Percentiles rank a stretch among this genome's conserved stretches.
Conservation (phyloP, 1,284 basidiomycete genomes). For the Uromyces viciae-fabae region DNA sequence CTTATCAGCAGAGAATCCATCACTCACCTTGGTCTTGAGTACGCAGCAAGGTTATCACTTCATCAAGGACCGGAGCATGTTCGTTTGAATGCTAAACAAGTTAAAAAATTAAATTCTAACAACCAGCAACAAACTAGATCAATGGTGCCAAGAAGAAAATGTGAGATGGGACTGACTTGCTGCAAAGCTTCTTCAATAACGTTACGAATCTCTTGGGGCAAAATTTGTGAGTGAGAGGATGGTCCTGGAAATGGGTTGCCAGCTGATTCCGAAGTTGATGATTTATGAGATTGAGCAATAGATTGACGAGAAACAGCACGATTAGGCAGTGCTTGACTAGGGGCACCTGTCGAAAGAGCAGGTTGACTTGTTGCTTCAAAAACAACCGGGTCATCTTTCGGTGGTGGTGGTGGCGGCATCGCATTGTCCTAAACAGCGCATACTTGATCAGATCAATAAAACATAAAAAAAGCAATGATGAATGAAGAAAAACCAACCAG, state of each 20-base stretch:
- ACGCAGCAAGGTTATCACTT: constrained; percentile 37
- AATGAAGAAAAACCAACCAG: not conserved
- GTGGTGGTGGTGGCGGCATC: constrained; percentile 24
- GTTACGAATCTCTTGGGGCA: constrained; percentile 26
- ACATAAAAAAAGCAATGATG: not conserved
- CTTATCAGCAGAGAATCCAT: not conserved
- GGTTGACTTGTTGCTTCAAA: constrained; percentile 13
- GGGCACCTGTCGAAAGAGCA: constrained; percentile 11
- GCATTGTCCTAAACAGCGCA: constrained; percentile 13
- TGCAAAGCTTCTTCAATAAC: constrained; percentile 36
- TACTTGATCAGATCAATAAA: not conserved
- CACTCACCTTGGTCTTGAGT: constrained; percentile 44
- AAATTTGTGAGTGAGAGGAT: not conserved
- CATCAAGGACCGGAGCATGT: constrained; percentile 40
- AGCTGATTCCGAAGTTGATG: not conserved
- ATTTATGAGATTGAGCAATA: not conserved
- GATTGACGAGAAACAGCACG: constrained; percentile 13
- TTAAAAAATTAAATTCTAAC: not conserved
- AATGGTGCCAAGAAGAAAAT: not conserved
- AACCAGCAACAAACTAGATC: not conserved
- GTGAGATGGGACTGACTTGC: constrained; percentile 13
- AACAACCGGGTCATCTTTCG: constrained; percentile 23
- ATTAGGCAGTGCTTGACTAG: constrained; percentile 10
- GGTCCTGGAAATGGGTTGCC: not conserved
- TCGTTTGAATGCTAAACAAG: constrained; percentile 31